Evolutionary conservation across 345 rosid genomes (phyloP), one percentile per base, ranked within the genome.

Genomic region (Lumnitzera littorea): DNA sequence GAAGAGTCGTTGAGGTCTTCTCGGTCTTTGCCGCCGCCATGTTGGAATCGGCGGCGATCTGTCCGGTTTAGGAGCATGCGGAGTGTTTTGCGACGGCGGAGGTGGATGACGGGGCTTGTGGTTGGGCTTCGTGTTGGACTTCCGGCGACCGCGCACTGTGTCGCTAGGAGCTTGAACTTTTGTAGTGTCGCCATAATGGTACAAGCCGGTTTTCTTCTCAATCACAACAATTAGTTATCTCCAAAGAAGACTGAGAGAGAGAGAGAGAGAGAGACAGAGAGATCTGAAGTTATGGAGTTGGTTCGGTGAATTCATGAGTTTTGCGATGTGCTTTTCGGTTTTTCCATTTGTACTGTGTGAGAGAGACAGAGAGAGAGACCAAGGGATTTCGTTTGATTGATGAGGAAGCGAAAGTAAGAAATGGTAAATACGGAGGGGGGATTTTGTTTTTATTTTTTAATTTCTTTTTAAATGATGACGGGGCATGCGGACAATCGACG

Each of bases 31-130:
- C 57, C 56, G 13, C 72, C 69, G 0, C 64, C 68, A 24, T 55
- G 66, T 24, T 59, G 64, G 15, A 60, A 63, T 1, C 82, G 75
- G 41, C 78, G 83, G 17, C 76, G 81, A 58, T 75, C 84, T 20
- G 82, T 31, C 43, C 85, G 77, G 47, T 64, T 74, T 64, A 92
- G 87, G 27, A 92, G 70, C 80, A 87, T 87, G 56, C 94, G 96
- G 56, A 92, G 88, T 23, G 98, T 92, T 72, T 75, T 85, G 24
- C 96, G 86, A 64, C 95, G 96, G 78, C 90, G 96, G 74, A 87
- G 79, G 65, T 82, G 96, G 70, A 89, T 60, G 5, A 85, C 92
- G 1, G 98, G 96, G 66, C 96, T 89, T 8, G 86, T 53, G 11
- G 91, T 81, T 0, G 98, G 96, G 64, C 96, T 87, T 15, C 83